Percentiles rank a stretch among this genome's conserved stretches.
phyloP scores from a whole-genome alignment of 2,329 filamentous ascomycete genomes.

The Cercospora nicotianae region DNA sequence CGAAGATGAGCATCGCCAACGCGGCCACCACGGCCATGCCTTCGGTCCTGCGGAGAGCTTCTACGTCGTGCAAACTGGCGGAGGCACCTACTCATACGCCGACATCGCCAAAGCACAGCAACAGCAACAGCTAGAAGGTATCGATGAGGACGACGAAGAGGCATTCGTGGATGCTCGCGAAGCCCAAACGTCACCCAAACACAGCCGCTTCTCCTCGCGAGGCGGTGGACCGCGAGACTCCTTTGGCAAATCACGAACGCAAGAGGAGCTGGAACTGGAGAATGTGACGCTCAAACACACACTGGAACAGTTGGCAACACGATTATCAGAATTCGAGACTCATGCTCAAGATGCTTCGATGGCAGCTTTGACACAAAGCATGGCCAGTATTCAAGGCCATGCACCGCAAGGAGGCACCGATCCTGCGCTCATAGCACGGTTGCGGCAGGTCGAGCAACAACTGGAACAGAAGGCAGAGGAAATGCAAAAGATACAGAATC shows the following conservation, averaged over 20 bases:
- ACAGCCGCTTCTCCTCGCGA: constrained; percentile 44
- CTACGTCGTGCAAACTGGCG: constrained; percentile 89
- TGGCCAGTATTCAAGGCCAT: constrained; percentile 50
- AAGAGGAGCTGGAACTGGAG: constrained; percentile 86
- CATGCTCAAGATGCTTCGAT: constrained; percentile 75
- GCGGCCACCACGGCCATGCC: constrained; percentile 54
- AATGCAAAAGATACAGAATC: constrained; percentile 59
- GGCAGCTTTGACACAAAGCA: constrained; percentile 81
- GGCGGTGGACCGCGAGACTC: constrained; percentile 31
- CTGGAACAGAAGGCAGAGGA: constrained; percentile 58
- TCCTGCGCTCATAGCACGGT: constrained; percentile 42
- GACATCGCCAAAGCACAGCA: constrained; percentile 61
- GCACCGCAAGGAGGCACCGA: constrained; percentile 10
- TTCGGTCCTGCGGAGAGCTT: constrained; percentile 67
- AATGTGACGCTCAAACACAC: constrained; percentile 83
- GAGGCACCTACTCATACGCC: constrained; percentile 89
- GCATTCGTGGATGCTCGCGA: constrained; percentile 89
- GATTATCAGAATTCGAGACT: constrained; percentile 90
- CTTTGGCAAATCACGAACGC: constrained; percentile 58
- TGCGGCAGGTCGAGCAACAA: constrained; percentile 60
- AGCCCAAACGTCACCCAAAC: constrained; percentile 50
- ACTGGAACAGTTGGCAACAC: constrained; percentile 80
- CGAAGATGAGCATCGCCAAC: constrained; percentile 57
- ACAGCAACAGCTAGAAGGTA: constrained; percentile 45
- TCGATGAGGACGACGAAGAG: constrained; percentile 63